Evolutionary conservation across 2,329 filamentous ascomycete species (phyloP).

Genomic region (Alternaria sp.): DNA sequence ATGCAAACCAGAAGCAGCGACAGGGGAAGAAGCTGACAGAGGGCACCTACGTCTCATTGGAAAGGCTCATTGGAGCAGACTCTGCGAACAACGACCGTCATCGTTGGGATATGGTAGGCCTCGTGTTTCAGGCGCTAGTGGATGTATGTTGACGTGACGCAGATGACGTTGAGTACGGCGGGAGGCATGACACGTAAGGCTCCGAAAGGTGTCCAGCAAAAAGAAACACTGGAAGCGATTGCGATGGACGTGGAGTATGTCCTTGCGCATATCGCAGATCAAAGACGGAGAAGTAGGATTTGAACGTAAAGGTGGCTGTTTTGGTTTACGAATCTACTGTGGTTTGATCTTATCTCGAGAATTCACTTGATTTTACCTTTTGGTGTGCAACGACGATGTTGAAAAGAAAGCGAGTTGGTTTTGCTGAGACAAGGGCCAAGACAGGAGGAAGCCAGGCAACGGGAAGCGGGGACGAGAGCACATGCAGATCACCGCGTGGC

Average conservation of each 20-base stretch:
- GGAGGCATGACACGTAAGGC: constrained; percentile 62
- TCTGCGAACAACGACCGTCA: constrained; percentile 10
- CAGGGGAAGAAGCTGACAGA: constrained; percentile 60
- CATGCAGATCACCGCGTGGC: constrained; percentile 23
- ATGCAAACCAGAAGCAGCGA: constrained; percentile 37
- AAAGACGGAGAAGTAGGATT: constrained; percentile 10
- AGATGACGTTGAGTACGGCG: constrained; percentile 76
- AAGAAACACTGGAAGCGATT: constrained; percentile 24
- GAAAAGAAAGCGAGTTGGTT: background rate
- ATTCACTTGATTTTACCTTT: background rate
- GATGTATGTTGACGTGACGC: constrained; percentile 58
- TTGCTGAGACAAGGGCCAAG: background rate
- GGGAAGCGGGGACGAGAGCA: constrained; percentile 15
- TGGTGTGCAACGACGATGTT: background rate
- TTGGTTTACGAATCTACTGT: background rate
- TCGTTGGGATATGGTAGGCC: constrained; percentile 73
- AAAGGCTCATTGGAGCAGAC: constrained; percentile 46
- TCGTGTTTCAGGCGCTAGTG: background rate
- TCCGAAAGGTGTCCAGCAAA: constrained; percentile 56
- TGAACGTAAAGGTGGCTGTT: background rate
- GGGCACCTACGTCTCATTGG: constrained; percentile 71
- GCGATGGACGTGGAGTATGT: constrained; percentile 32
- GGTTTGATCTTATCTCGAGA: background rate
- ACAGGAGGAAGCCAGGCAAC: constrained; percentile 13
- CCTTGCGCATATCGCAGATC: constrained; percentile 20